Base-by-base conservation (phyloP, 345 rosid species). In the Arabis alpina region DNA sequence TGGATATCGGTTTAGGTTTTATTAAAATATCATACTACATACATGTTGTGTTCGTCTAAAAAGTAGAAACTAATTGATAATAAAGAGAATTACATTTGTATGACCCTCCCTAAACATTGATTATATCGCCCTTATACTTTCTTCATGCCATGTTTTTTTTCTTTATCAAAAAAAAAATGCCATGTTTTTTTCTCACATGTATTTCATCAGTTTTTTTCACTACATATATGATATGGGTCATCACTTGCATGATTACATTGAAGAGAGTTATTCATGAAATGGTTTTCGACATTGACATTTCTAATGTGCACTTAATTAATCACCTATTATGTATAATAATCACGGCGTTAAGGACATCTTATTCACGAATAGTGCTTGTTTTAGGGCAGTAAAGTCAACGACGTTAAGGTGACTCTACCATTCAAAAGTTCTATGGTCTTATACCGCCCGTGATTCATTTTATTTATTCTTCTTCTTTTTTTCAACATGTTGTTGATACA, bases 381-480 rank as follows among this genome's bases (percentile, higher is more conserved):
- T 37, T 45, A 47, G 16, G 48, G 28, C 6, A 6, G 40, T 57
- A 32, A 57, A 56, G 48, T 36, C 39, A 49, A 70, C 34, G 59
- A 70, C 43, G 53, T 61, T 45, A 55, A 45, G 15, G 45, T 42
- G 49, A 63, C 49, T 63, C 49, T 63, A 48, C 25, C 71, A 59
- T 43, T 52, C 40, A 61, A 74, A 60, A 66, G 34, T 54, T 42
- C 30, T n/a, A 16, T 54, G 39, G 49, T 28, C 39, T 32, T 45
- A 42, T 32, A 43, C 11, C 34, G 52, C 68, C 68, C 73, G 73
- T 74, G 73, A 74, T 53, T 44, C 56, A 53, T 47, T 73, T 51
- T 19, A 43, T 42, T 30, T 57, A 27, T 42, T 24, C 19, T 19
- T 19, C 6, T 55, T 16, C 25, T n/a, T 23, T 30, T 30, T 40